phyloP scores from a whole-genome alignment of 805 yeast genomes.

The Sugiyamaella chiloensis region DNA sequence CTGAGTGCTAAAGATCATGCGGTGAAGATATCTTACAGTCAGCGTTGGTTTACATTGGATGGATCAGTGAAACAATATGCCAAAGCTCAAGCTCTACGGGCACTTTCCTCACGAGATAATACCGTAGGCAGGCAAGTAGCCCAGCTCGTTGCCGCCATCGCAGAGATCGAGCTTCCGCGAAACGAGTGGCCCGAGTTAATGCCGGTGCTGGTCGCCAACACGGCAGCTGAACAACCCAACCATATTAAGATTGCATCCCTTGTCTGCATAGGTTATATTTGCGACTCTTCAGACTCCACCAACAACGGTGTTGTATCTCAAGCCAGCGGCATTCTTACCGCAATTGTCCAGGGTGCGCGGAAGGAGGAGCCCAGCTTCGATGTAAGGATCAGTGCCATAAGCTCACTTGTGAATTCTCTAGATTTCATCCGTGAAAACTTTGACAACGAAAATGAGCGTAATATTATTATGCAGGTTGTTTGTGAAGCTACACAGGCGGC shows the following conservation, averaged over 20 bases:
- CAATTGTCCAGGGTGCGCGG: constrained; percentile 96
- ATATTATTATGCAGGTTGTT: constrained; percentile 96
- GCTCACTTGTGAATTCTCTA: constrained; percentile 86
- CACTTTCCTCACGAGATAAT: constrained; percentile 63
- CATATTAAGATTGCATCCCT: constrained; percentile 83
- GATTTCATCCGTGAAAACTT: constrained; percentile 87
- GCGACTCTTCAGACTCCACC: constrained; percentile 87
- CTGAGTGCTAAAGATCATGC: constrained; percentile 72
- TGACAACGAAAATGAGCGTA: constrained; percentile 90
- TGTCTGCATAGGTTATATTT: constrained; percentile 89
- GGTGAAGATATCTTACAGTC: constrained; percentile 56
- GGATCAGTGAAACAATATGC: constrained; percentile 55
- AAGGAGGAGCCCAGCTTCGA: constrained; percentile 65
- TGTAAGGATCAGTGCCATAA: constrained; percentile 86
- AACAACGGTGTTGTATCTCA: constrained; percentile 75
- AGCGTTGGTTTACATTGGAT: constrained; percentile 72
- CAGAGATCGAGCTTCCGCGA: constrained; percentile 89
- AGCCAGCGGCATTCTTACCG: constrained; percentile 88
- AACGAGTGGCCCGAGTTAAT: constrained; percentile 87
- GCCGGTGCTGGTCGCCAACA: constrained; percentile 78
- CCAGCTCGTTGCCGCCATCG: constrained; percentile 93
- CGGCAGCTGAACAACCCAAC: constrained; percentile 72
- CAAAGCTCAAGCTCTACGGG: constrained; percentile 56
- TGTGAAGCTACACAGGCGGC: constrained; percentile 97
- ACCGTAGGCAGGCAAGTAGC: constrained; percentile 88